Percentiles rank a stretch among this genome's conserved stretches.
Conservation (phyloP, 2,329 filamentous ascomycete genomes). For the Nectriaceae sp. region DNA sequence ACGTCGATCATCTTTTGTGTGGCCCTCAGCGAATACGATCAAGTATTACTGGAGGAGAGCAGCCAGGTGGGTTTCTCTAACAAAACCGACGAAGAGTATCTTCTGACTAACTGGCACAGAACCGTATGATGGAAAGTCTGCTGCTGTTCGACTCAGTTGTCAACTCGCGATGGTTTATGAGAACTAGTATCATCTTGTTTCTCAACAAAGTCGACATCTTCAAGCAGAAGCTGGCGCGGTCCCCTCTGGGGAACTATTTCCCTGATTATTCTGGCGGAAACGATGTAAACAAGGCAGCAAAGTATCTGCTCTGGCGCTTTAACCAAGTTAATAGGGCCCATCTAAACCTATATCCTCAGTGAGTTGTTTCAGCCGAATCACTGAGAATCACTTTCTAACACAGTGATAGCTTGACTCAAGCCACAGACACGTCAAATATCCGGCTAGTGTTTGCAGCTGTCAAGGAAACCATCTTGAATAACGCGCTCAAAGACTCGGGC, state of each 20-base stretch:
- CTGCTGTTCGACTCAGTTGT: conserved; percentile 97
- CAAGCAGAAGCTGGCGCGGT: conserved; percentile 88
- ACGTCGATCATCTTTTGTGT: conserved; percentile 99
- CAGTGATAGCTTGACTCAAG: conserved; percentile 80
- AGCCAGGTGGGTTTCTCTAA: conserved; percentile 70
- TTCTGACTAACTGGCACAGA: conserved; percentile 55
- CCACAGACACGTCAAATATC: conserved; percentile 97
- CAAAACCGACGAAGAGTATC: neutral
- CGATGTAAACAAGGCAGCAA: conserved; percentile 96
- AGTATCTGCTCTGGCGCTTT: conserved; percentile 97
- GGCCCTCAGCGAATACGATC: conserved; percentile 96
- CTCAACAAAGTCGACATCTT: conserved; percentile 99
- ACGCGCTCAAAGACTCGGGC: conserved; percentile 95
- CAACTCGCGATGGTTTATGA: conserved; percentile 98
- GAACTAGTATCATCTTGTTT: conserved; percentile 97
- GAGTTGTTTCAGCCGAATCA: conserved; percentile 40
- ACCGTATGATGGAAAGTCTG: conserved; percentile 99
- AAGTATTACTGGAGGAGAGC: conserved; percentile 93
- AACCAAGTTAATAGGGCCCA: conserved; percentile 98
- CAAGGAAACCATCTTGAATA: conserved; percentile 98
- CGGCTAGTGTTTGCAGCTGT: conserved; percentile 96
- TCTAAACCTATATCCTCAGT: conserved; percentile 97
- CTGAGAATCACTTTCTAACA: conserved; percentile 16
- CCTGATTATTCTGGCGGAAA: conserved; percentile 97
- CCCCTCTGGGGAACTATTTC: conserved; percentile 92